Evolutionary conservation across 257 asterid genomes (phyloP).

Genomic region (Nicotiana attenuata): DNA sequence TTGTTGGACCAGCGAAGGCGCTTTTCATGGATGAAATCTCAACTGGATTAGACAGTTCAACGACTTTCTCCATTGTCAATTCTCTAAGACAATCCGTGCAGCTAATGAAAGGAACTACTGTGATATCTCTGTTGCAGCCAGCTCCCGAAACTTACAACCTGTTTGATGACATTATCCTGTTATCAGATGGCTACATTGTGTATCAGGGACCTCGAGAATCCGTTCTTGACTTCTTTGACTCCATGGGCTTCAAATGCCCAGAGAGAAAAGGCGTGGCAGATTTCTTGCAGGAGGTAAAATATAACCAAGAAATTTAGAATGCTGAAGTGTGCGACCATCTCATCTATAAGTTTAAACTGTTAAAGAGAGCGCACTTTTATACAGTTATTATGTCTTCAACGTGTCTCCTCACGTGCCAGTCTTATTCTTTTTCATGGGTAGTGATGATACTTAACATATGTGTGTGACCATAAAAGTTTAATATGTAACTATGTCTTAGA

Average conservation of each 20-base stretch:
- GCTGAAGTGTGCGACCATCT: background rate
- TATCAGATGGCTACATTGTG: constrained; percentile 52
- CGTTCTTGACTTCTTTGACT: constrained; percentile 45
- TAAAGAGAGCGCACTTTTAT: background rate
- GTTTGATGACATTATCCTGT: constrained; percentile 55
- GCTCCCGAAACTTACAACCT: constrained; percentile 60
- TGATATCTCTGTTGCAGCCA: constrained; percentile 66
- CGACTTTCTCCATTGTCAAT: constrained; percentile 51
- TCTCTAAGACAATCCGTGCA: constrained; percentile 46
- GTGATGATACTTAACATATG: background rate
- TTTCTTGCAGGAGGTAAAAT: constrained; percentile 57
- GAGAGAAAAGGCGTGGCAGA: constrained; percentile 62
- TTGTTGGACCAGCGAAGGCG: constrained; percentile 62
- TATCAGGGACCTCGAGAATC: constrained; percentile 60
- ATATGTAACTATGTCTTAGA: background rate
- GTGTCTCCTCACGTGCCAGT: too few relatives aligned
- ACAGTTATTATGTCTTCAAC: background rate
- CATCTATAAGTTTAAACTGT: background rate
- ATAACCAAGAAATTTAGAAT: background rate
- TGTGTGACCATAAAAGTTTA: background rate
- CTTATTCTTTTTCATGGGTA: background rate
- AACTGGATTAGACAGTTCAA: constrained; percentile 63
- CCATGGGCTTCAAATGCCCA: constrained; percentile 64
- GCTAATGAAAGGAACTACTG: constrained; percentile 62
- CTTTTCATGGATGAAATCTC: constrained; percentile 75